Evolutionary conservation across 106 monocot species (phyloP).

Genomic region (Phalaenopsis equestris): DNA sequence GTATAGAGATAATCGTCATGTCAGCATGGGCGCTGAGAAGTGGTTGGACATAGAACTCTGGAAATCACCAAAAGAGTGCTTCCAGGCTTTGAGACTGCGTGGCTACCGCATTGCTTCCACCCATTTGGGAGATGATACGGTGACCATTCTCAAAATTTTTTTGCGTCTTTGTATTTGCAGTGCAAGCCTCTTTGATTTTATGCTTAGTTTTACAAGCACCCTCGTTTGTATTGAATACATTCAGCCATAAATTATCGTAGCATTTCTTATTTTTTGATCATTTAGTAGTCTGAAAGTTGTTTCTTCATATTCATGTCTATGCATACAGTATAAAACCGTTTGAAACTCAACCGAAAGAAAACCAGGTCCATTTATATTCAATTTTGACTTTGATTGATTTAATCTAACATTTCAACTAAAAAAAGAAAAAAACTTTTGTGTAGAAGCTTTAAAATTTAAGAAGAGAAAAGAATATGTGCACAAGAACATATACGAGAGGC

Average conservation of each 20-base stretch:
- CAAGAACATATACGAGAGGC: too few species aligned
- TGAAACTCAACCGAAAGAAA: background rate
- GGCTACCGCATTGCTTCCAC: conserved; percentile 87
- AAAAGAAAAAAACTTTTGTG: background rate
- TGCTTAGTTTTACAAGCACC: background rate
- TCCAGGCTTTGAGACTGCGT: conserved; percentile 56
- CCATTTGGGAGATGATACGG: conserved; percentile 65
- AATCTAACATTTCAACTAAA: background rate
- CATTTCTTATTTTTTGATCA: background rate
- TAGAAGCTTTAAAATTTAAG: too few species aligned
- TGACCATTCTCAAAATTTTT: conserved; percentile 14
- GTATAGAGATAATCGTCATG: conserved; percentile 95
- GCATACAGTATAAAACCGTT: background rate
- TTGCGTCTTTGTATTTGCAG: background rate
- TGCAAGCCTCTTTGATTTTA: background rate
- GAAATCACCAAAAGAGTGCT: conserved; percentile 71
- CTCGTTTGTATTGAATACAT: background rate
- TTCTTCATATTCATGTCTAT: background rate
- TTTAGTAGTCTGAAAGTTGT: background rate
- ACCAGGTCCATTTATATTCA: background rate
- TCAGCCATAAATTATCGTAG: background rate
- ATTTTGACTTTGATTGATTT: background rate
- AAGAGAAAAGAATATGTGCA: too few species aligned
- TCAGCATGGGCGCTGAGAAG: conserved; percentile 96
- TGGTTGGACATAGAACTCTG: conserved; percentile 98